Conservation (phyloP, 139 green algal species). For the Raphidocelis subcapitata region DNA sequence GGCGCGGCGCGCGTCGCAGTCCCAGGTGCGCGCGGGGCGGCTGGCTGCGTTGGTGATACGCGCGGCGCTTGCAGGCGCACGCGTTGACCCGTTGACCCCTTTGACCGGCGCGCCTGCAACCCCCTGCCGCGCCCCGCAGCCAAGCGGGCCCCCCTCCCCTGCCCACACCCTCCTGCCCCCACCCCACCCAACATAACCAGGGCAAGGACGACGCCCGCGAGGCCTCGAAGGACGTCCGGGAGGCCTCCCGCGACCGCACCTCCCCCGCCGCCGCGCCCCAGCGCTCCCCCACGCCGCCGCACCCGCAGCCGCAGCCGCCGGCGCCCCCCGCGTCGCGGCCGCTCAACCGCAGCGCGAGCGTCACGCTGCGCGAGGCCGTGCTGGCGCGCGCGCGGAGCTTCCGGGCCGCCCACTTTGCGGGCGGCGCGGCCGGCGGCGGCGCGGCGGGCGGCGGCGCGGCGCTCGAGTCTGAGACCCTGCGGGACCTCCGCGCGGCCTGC, state of each 20-base stretch:
- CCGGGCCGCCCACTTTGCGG: slow-evolving; percentile 40
- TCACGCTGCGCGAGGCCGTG: slow-evolving; percentile 27
- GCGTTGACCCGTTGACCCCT: no score
- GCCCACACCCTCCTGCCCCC: no score
- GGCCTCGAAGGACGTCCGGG: no score
- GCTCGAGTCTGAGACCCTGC: slow-evolving; percentile 48
- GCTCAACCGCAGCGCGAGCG: slow-evolving; percentile 3
- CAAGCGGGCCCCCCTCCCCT: no score
- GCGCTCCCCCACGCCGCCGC: neutral
- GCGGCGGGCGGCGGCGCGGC: slow-evolving; percentile 1
- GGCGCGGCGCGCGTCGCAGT: slow-evolving; percentile 7
- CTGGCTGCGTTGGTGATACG: no score
- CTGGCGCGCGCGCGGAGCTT: slow-evolving; percentile 34
- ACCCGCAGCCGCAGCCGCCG: slow-evolving; percentile 8
- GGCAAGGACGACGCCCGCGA: no score
- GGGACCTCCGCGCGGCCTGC: slow-evolving; percentile 49
- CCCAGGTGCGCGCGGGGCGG: slow-evolving; percentile 1
- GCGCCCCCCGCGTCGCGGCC: neutral
- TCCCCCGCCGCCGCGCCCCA: no score
- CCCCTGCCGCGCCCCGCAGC: no score
- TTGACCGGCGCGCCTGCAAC: no score
- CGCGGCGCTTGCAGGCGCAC: no score
- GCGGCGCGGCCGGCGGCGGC: neutral
- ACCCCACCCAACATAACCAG: no score
- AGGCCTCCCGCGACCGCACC: no score